Conservation (phyloP, 2,329 filamentous ascomycete genomes). For the Aspergillus sp. region DNA sequence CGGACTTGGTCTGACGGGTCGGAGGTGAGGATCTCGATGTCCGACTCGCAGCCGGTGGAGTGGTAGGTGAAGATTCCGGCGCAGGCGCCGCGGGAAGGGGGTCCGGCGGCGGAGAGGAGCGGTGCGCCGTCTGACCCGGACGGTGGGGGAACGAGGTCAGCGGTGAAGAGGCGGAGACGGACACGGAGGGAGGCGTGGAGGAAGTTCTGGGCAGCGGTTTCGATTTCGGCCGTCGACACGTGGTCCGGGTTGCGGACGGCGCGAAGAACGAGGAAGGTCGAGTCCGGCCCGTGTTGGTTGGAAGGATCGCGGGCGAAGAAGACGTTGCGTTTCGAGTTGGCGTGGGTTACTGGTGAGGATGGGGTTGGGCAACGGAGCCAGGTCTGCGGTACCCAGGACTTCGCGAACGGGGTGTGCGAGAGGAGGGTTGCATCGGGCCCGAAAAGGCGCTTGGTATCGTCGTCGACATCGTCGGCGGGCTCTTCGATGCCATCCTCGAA, state of each 20-base stretch:
- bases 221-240: conserved; percentile 42
- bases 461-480: conserved; percentile 4
- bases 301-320: conserved; percentile 30
- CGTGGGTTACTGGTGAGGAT: conserved; percentile 33
- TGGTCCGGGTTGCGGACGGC: conserved; percentile 35
- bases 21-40: conserved; percentile 45
- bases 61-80: conserved; percentile 45
- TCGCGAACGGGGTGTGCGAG: conserved; percentile 22
- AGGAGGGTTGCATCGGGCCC: conserved; percentile 18
- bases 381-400: conserved; percentile 35
- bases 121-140: too few relatives aligned
- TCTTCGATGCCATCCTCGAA: conserved; percentile 11
- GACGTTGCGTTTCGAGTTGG: conserved; percentile 40
- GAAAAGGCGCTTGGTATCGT: conserved; percentile 4
- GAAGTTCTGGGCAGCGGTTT: conserved; percentile 36
- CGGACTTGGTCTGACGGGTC: conserved; percentile 36
- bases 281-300: conserved; percentile 8
- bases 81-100: conserved; percentile 34
- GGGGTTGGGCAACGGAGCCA: conserved; percentile 35
- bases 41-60: conserved; percentile 39
- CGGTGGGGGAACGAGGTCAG: neutral
- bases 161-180: conserved; percentile 31
- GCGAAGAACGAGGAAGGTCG: conserved; percentile 40
- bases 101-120: neutral
- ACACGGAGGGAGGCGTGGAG: conserved; percentile 42